Conservation (phyloP, 305 asterid genomes). For the Nicotiana rustica region DNA sequence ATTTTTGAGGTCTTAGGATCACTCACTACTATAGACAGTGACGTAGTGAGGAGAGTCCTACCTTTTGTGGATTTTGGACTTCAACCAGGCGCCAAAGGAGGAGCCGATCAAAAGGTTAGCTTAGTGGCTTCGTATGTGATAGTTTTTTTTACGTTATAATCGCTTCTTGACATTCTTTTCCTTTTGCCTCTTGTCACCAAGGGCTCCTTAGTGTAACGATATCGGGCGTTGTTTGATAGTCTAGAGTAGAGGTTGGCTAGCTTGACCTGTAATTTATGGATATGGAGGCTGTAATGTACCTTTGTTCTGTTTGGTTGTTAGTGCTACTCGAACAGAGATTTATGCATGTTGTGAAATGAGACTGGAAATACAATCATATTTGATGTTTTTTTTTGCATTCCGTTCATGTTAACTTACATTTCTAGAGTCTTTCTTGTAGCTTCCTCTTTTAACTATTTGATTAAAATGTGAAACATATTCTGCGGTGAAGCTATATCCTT, state of each 20-base stretch:
- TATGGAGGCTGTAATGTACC: conserved; percentile 25
- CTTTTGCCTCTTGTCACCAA: conserved; percentile 7
- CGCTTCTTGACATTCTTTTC: background rate
- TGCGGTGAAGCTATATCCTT: conserved; percentile 5
- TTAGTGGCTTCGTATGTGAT: conserved; percentile 23
- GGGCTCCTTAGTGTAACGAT: background rate
- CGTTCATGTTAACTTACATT: background rate
- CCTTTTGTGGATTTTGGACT: conserved; percentile 76
- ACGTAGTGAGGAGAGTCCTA: conserved; percentile 71
- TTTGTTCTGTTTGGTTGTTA: conserved; percentile 11
- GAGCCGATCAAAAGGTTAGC: conserved; percentile 75
- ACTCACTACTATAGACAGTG: conserved; percentile 56
- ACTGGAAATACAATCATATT: background rate
- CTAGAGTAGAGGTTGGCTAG: conserved; percentile 19
- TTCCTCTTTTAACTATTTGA: conserved; percentile 24
- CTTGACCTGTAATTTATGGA: conserved; percentile 23
- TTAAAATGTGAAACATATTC: background rate
- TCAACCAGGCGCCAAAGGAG: conserved; percentile 58
- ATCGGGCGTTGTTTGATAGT: background rate
- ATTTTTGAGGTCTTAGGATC: conserved; percentile 80
- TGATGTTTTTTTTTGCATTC: conserved; percentile 1
- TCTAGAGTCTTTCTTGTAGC: conserved; percentile 17
- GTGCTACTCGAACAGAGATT: conserved; percentile 7
- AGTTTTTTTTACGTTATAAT: background rate
- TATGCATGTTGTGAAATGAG: background rate